Evolutionary conservation across 73 alveolate genomes (phyloP), one percentile per base, ranked within the genome.

Genomic region (Durusdinium trenchii): DNA sequence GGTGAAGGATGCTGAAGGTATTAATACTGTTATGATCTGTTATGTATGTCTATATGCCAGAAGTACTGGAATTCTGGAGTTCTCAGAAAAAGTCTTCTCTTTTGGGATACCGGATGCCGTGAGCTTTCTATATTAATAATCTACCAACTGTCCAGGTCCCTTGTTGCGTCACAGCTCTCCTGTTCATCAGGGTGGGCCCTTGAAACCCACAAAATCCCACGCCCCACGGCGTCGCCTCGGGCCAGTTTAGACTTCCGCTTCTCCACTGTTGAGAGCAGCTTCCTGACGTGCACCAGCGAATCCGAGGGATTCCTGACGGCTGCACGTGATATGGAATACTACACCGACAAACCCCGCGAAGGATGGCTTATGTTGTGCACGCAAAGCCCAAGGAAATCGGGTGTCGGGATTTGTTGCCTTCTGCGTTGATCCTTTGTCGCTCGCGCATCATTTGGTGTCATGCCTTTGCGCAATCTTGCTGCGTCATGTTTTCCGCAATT

Each of bases 241-340:
- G 48, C 67, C 51, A 81, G 69, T 48, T 81, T 81, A 48, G 91
- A 46, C 52, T 84, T 84, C 12, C 94, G 62, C 38, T 45, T 16
- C 76, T 84, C 94, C 52, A 84, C 43, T 12, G 76, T 84, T 46
- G 94, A 84, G 23, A 84, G 94, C 26, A 84, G 94, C 36, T 84
- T 84, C 94, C 91, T 81, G 47, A n/a, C 12, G 71, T 32, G n/a
- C 18, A 60, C 73, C 73, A 60, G 73, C 30, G 73, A 60, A 60
- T 23, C 73, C 18, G n/a, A 60, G 18, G 1, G n/a, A 23, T 23
- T 60, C 73, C 1, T 57, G 69, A 0, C 73, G 73, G 73, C 30
- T 23, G n/a, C 73, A 60, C 30, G 73, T 23, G 73, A 60, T 60
- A 60, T 1, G 30, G 4, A 60, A 23, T 23, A 23, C 3, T 32